phyloP scores from a whole-genome alignment of 1,139 yeast species.

The Pichia inconspicua region DNA sequence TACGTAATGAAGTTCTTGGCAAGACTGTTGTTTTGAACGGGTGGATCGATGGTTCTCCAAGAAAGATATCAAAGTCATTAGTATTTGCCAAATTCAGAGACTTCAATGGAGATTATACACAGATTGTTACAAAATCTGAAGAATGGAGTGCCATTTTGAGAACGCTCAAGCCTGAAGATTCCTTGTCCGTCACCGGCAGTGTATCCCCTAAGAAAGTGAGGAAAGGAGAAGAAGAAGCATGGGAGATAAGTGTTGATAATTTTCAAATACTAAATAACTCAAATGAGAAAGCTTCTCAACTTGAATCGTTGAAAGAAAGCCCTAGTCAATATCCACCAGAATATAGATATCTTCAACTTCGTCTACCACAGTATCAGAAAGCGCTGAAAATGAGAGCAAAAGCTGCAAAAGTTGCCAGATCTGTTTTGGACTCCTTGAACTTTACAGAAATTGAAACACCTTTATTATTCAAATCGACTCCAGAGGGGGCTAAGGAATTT shows the following conservation, averaged over 20 bases:
- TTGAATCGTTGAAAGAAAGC: conserved; percentile 49
- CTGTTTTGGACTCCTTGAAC: conserved; percentile 36
- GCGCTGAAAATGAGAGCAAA: conserved; percentile 55
- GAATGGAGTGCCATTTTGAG: conserved; percentile 38
- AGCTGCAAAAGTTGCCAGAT: conserved; percentile 50
- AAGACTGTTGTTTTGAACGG: conserved; percentile 48
- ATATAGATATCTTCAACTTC: conserved; percentile 69
- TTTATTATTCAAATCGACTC: conserved; percentile 83
- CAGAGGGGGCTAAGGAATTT: conserved; percentile 97
- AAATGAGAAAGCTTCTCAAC: conserved; percentile 55
- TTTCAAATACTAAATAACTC: conserved; percentile 60
- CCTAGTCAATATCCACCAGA: conserved; percentile 60
- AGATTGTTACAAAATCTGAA: conserved; percentile 47
- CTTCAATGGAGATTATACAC: conserved; percentile 56
- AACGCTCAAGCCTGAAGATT: conserved; percentile 60
- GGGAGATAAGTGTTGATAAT: conserved; percentile 51
- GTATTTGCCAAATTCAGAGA: conserved; percentile 73
- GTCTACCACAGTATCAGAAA: conserved; percentile 54
- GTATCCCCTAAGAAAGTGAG: conserved; percentile 32
- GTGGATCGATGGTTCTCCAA: conserved; percentile 73
- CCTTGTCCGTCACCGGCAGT: conserved; percentile 61
- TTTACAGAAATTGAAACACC: conserved; percentile 93
- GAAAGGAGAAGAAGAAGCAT: conserved; percentile 17
- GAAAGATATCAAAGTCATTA: conserved; percentile 47
- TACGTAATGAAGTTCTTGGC: conserved; percentile 5